These are phyloP conservation scores for Pseudogymnoascus verrucosus DNA, from an alignment of 2,329 filamentous ascomycete species.

Conservation along the genomic window DNA sequence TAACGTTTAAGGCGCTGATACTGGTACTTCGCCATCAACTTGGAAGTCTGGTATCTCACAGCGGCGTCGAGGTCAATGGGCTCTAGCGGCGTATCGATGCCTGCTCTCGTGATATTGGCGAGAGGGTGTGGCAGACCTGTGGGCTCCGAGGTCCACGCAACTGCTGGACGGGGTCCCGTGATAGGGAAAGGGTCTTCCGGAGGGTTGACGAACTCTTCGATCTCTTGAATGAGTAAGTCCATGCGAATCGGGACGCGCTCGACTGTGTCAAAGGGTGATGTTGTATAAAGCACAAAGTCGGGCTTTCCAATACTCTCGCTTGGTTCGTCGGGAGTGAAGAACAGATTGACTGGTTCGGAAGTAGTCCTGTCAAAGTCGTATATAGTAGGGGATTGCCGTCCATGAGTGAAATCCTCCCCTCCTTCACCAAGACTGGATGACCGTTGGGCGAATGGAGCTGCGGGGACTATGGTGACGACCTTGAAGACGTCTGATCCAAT, in stretches of 20 bases:
- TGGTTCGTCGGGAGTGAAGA: neutral
- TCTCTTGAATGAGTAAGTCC: neutral
- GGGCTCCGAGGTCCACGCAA: neutral
- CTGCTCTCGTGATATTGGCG: neutral
- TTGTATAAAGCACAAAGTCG: neutral
- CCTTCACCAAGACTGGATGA: neutral
- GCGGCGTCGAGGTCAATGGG: neutral
- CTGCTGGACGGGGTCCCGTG: neutral
- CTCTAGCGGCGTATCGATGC: neutral
- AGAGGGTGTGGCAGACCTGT: neutral
- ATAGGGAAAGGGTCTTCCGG: neutral
- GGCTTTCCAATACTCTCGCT: neutral
- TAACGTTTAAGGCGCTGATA: neutral
- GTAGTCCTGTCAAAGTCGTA: constrained; percentile 21
- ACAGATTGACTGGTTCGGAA: neutral
- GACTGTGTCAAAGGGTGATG: neutral
- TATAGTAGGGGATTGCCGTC: neutral
- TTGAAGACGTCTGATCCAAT: constrained; percentile 50
- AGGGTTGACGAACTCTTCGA: neutral
- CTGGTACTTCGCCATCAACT: neutral
- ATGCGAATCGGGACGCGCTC: neutral
- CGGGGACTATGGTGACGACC: constrained; percentile 45
- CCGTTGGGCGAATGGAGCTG: neutral
- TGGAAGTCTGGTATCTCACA: neutral
- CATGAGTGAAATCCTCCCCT: constrained; percentile 25